These are phyloP conservation scores for Neurospora sp. DNA, from an alignment of 495 filamentous ascomycete species.

Conservation along the genomic window DNA sequence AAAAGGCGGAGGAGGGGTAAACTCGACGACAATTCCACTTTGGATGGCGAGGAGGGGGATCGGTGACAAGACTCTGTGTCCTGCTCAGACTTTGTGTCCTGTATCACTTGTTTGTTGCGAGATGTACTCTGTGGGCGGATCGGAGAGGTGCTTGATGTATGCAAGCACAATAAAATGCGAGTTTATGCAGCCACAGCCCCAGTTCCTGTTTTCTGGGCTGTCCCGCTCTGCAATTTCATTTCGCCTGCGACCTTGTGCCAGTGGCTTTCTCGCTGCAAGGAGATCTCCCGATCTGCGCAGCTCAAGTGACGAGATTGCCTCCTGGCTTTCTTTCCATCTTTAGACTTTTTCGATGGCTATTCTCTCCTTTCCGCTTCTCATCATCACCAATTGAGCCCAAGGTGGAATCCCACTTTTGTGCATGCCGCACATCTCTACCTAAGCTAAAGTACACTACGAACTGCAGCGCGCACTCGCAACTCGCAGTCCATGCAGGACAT, in stretches of 20 bases:
- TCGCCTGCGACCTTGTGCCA: background rate
- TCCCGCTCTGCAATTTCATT: background rate
- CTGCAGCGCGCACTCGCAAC: background rate
- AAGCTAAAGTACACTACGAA: background rate
- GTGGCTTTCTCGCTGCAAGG: background rate
- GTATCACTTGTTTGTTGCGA: background rate
- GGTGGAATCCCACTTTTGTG: background rate
- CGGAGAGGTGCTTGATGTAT: conserved; percentile 4
- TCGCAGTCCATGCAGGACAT: background rate
- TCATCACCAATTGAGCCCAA: background rate
- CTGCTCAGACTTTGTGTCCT: background rate
- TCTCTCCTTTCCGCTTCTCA: background rate
- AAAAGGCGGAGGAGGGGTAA: background rate
- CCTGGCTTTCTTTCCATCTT: background rate
- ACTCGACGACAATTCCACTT: conserved; percentile 6
- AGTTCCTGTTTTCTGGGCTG: background rate
- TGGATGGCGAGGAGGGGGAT: conserved; percentile 12
- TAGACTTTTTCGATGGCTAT: background rate
- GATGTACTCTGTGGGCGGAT: background rate
- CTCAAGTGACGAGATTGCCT: background rate
- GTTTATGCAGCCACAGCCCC: background rate
- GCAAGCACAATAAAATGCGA: background rate
- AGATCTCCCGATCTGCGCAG: background rate
- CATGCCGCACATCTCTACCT: background rate
- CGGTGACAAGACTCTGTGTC: conserved; percentile 1